Conservation (phyloP, 345 rosid genomes). For the Pistacia vera region DNA sequence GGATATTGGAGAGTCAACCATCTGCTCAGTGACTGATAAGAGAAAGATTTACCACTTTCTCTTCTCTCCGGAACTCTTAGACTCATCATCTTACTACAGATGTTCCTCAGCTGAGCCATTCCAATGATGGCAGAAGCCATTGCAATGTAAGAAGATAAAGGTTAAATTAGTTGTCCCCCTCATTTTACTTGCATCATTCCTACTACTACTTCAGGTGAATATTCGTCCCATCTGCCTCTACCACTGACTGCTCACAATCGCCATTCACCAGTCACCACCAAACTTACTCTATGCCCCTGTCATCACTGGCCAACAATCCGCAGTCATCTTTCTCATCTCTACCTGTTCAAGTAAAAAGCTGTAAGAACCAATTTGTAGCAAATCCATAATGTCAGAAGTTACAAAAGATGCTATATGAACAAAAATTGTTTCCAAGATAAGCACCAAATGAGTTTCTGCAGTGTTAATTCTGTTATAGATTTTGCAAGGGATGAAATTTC, state of each 20-base stretch:
- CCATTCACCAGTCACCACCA: too few species aligned
- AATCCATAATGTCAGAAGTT: neutral
- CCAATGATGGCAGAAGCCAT: neutral
- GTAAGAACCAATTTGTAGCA: neutral
- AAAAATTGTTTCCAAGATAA: neutral
- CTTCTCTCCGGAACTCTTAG: neutral
- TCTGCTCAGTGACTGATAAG: neutral
- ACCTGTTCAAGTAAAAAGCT: neutral
- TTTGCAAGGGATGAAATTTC: neutral
- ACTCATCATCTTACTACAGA: neutral
- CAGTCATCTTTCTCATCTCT: neutral
- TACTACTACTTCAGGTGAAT: neutral
- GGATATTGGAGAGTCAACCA: neutral
- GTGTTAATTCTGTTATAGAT: neutral
- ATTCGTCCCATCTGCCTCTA: neutral
- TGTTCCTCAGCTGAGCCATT: neutral
- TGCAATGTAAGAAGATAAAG: neutral
- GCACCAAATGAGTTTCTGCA: neutral
- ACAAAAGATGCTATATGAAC: neutral
- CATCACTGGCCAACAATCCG: neutral
- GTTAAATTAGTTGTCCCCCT: neutral
- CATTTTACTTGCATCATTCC: neutral
- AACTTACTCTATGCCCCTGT: neutral
- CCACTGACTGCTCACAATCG: neutral
- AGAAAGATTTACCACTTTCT: neutral